These are phyloP conservation scores for Psilocybe azurescens DNA, from an alignment of 768 basidiomycete species.

Conservation along the genomic window DNA sequence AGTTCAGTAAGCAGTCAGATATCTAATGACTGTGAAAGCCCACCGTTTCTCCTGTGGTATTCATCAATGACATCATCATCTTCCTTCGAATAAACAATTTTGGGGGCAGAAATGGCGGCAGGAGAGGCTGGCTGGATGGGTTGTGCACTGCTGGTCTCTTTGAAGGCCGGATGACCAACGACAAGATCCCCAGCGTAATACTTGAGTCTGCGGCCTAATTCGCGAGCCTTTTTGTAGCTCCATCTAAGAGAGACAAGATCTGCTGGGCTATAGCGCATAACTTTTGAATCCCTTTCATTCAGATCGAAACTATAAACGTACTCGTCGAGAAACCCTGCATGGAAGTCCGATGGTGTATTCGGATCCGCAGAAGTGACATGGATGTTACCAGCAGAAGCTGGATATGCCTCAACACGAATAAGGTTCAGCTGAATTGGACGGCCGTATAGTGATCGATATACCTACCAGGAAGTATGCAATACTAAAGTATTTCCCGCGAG, in stretches of 20 bases:
- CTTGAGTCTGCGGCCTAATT: slow-evolving; percentile 59
- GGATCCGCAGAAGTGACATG: slow-evolving; percentile 52
- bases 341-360: slow-evolving; percentile 48
- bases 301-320: slow-evolving; percentile 26
- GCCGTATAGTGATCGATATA: not conserved
- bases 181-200: slow-evolving; percentile 44
- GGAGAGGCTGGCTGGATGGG: slow-evolving; percentile 31
- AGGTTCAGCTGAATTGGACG: not conserved
- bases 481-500: slow-evolving; percentile 29
- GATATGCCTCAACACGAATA: slow-evolving; percentile 35
- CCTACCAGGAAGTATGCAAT: slow-evolving; percentile 38
- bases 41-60: slow-evolving; percentile 36
- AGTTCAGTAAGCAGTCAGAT: not conserved
- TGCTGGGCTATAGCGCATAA: slow-evolving; percentile 33
- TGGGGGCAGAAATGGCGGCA: slow-evolving; percentile 35
- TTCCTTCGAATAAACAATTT: slow-evolving; percentile 43
- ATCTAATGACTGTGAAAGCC: slow-evolving; percentile 9
- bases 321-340: slow-evolving; percentile 50
- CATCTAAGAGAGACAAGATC: slow-evolving; percentile 53
- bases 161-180: slow-evolving; percentile 41
- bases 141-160: slow-evolving; percentile 36
- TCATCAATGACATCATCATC: slow-evolving; percentile 48
- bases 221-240: slow-evolving; percentile 60
- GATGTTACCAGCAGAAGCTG: slow-evolving; percentile 49
- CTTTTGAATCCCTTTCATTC: not conserved